Evolutionary conservation across 352 stramenopile genomes (phyloP), one percentile per base, ranked within the genome.

Genomic region (Globisporangium yorkense): DNA sequence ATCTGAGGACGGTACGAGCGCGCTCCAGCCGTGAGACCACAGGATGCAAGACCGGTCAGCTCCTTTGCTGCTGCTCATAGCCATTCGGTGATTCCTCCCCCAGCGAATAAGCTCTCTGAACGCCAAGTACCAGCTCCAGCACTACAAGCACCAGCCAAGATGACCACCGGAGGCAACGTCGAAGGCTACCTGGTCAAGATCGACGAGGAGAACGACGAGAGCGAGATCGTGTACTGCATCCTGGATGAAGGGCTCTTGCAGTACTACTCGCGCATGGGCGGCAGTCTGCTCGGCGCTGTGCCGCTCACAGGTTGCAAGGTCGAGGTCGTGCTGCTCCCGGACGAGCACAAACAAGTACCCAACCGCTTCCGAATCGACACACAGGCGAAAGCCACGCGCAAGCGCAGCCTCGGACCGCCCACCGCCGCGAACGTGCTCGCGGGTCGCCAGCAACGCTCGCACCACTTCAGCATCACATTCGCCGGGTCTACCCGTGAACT

Each of bases 181-280:
- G 83, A 93, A 70, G 83, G 83, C n/a, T 93, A 93, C 57, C 48
- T 93, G 49, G 63, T 91, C 55, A 88, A 89, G 66, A 61, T 89
- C 40, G 77, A 88, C 35, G 75, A 63, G 8, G 35, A 40, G 8
- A 40, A 40, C 41, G 64, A 87, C 37, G 70, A 81, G 24, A 74
- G 57, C 8, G 62, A 75, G 56, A 78, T 85, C 47, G 76, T 93
- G 33, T 93, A 91, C 75, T 93, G 83, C 59, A 91, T 93, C 59
- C 79, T 93, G 24, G 84, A 91, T 56, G 84, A 94, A 59, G 84
- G 84, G 46, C 77, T 88, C 27, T 56, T 94, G 56, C 76, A 87
- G 59, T 91, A 88, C 65, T 94, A 89, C 68, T 87, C 77, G 29
- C 71, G 70, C 52, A 89, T 80, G 65, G 81, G 84, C 50, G 84